Base-by-base conservation (phyloP, 2,329 filamentous ascomycete species). In the Cladophialophora exuberans region DNA sequence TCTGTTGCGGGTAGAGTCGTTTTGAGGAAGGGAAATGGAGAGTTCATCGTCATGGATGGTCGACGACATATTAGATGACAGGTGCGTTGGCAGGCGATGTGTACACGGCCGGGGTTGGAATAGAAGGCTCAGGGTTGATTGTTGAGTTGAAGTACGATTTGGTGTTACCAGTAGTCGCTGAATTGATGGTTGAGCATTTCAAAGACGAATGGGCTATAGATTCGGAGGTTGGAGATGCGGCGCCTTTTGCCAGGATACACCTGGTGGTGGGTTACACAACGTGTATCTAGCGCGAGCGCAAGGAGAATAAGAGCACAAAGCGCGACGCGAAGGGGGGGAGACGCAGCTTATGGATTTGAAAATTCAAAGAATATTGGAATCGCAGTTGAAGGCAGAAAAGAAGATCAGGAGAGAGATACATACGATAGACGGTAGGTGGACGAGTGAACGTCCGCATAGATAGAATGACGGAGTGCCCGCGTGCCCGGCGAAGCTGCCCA, bases 31-130 rank as follows among this genome's bases (percentile, higher is more conserved):
- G 28, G 70, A 70, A 49, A 71, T 67, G 18, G 69, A 69, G 33
- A 72, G 66, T 59, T 72, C 70, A 52, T 72, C 69, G 52, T 72
- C 69, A 54, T 72, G 63, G 45, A 72, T 67, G 22, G 65, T 57
- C 45, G 70, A 69, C 35, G 70, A 62, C 70, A 72, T 72, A 54
- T 42, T 64, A 59, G 49, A 38, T 30, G 35, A n/a, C n/a, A n/a
- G 35, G 31, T n/a, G 51, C 2, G 15, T 28, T 25, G 30, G 28
- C 22, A 47, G 22, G 33, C 43, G 44, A 31, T 17, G 22, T 46
- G 31, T 23, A 13, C 33, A 20, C 46, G 13, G 35, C 22, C 3
- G 7, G 11, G 10, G 22, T 7, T 18, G 17, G 38, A 42, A 6
- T 42, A 25, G 11, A n/a, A n/a, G 10, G 18, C 2, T 10, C 13